These are phyloP conservation scores for Neurospora crassa DNA, from an alignment of 2,329 filamentous ascomycete species.

Conservation along the genomic window DNA sequence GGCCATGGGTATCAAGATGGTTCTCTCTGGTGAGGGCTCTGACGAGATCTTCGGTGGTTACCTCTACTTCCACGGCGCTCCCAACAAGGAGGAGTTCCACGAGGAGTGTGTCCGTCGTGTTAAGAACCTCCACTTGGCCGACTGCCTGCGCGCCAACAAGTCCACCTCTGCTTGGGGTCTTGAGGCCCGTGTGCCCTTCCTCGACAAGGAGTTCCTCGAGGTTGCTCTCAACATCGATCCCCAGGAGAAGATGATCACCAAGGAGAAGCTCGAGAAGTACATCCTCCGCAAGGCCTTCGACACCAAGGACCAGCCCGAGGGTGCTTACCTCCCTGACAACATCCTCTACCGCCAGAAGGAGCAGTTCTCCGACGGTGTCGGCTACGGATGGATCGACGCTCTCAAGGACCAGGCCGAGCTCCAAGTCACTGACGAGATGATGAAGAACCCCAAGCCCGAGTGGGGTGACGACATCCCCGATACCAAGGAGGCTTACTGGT, in stretches of 20 bases:
- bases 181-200: conserved; percentile 93
- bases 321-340: conserved; percentile 85
- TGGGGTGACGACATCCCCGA: conserved; percentile 92
- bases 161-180: conserved; percentile 97
- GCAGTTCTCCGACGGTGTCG: conserved; percentile 97
- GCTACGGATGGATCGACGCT: conserved; percentile 97
- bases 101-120: conserved; percentile 88
- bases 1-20: conserved; percentile 99
- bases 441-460: conserved; percentile 95
- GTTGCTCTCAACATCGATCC: conserved; percentile 90
- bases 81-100: conserved; percentile 87
- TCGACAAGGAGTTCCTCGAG: conserved; percentile 96
- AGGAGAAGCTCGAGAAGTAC: conserved; percentile 90
- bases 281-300: conserved; percentile 97
- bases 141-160: conserved; percentile 98
- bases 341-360: conserved; percentile 99
- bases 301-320: conserved; percentile 73
- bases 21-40: conserved; percentile 89
- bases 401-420: conserved; percentile 90
- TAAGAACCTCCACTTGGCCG: conserved; percentile 93
- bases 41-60: conserved; percentile 99
- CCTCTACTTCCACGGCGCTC: conserved; percentile 95
- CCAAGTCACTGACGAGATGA: conserved; percentile 90
- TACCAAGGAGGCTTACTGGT: conserved; percentile 99
- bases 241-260: conserved; percentile 88